Conservation (phyloP, 108 stramenopile genomes). For the Poteriospumella lacustris region DNA sequence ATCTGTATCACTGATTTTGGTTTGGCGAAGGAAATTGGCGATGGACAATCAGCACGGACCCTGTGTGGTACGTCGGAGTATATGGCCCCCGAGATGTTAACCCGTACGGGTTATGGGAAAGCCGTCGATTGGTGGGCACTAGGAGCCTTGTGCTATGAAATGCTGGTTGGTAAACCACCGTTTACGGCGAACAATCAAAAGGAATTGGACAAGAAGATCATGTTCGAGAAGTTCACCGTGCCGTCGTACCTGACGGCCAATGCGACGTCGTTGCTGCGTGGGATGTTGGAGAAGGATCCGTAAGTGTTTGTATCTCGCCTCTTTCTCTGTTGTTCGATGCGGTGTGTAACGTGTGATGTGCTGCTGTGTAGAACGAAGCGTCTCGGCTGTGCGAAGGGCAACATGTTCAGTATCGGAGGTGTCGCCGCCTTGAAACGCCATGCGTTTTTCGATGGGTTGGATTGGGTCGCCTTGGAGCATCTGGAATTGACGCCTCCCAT, state of each 20-base stretch:
- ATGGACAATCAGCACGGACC: conserved; percentile 41
- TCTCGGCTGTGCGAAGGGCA: conserved; percentile 74
- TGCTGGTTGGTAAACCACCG: conserved; percentile 87
- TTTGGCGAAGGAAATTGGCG: conserved; percentile 69
- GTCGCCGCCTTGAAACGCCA: conserved; percentile 78
- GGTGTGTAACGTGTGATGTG: too few species aligned
- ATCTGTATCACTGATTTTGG: conserved; percentile 94
- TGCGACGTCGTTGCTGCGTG: not conserved
- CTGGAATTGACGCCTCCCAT: not conserved
- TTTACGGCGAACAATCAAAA: conserved; percentile 76
- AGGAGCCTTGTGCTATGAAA: conserved; percentile 86
- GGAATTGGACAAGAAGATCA: conserved; percentile 87
- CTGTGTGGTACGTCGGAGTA: conserved; percentile 62
- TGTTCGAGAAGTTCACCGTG: conserved; percentile 69
- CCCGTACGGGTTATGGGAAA: conserved; percentile 85
- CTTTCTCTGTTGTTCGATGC: conserved; percentile 31
- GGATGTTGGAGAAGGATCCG: not conserved
- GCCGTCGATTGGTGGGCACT: conserved; percentile 95
- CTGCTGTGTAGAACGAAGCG: conserved; percentile 49
- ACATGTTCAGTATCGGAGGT: conserved; percentile 96
- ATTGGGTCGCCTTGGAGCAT: conserved; percentile 75
- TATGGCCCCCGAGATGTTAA: conserved; percentile 80
- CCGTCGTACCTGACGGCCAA: not conserved
- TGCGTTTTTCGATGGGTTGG: conserved; percentile 70
- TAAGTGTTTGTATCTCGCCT: not conserved